Evolutionary conservation across 129 eudicot species (phyloP), one percentile per base, ranked within the genome.

Genomic region (Pittosporum tobira): DNA sequence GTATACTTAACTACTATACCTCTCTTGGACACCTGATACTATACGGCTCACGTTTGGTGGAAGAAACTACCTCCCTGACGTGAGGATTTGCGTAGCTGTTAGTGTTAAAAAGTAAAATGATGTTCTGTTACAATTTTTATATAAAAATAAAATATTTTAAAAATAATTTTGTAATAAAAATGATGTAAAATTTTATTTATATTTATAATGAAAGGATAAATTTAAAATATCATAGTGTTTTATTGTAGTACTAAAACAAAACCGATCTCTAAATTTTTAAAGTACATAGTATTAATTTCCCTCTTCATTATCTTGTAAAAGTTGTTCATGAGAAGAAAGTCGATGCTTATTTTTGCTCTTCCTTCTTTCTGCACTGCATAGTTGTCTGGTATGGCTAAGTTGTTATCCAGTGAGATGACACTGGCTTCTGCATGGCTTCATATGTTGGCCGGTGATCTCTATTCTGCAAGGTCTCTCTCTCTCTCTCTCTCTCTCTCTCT

Each of bases 381-480:
- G 99, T 82, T 91, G 56, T 73, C 94, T 25, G 96, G 96, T 23
- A 84, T 91, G 40, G 94, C 94, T 61, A 86, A 76, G 82, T 81
- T 91, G 99, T 91, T 91, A 73, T 78, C 96, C 50, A 84, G 72
- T 68, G 96, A 93, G 64, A 81, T 84, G 88, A 93, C 99, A 5
- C 61, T 93, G 70, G 90, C 99, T 56, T 93, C 99, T 5, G 99
- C 99, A 44, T 93, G 99, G 99, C 79, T 93, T 77, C 99, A 93
- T 70, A 63, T 93, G 61, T 59, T 93, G 65, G 84, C 74, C 18
- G 72, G 87, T 0, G 99, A 93, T 69, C 99, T 93, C 63, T 93
- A 76, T 57, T 88, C 99, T 48, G 99, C 99, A 57, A 93, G 99
- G 99, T 91, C 67, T 6, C 43, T 63, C 46, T 51, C 71, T 19